Evolutionary conservation across 169 alveolate genomes (phyloP).

Genomic region (Ichthyophthirius multifiliis): DNA sequence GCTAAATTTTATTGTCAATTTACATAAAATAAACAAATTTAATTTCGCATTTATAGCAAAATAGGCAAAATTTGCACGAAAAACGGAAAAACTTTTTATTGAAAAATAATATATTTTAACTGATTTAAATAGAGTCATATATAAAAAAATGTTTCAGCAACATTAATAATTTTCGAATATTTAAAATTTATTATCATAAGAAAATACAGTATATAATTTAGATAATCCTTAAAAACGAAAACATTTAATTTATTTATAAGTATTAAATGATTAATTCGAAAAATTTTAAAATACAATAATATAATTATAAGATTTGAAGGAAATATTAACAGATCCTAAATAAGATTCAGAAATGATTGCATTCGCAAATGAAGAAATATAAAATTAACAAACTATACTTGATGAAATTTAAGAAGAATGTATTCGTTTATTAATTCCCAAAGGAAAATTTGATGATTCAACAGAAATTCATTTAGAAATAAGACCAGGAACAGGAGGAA

Average conservation of each 20-base stretch:
- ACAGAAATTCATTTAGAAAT: slow-evolving; percentile 63
- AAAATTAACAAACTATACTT: not conserved
- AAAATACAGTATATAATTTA: not conserved
- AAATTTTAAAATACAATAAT: not conserved
- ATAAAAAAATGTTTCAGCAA: not conserved
- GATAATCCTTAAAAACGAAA: not conserved
- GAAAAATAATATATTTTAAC: not conserved
- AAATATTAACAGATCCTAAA: not conserved
- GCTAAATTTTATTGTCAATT: too few relatives aligned
- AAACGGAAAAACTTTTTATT: not conserved
- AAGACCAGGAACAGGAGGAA: slow-evolving; percentile 90
- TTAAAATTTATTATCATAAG: not conserved
- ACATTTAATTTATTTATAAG: not conserved
- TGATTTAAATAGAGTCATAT: not conserved
- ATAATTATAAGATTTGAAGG: not conserved
- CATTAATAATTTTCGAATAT: not conserved
- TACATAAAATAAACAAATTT: too few relatives aligned
- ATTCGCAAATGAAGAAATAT: not conserved
- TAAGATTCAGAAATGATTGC: not conserved
- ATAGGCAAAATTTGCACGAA: too few relatives aligned
- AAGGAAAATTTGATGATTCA: slow-evolving; percentile 44
- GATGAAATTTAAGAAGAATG: slow-evolving; percentile 37
- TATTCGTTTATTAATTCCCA: slow-evolving; percentile 8
- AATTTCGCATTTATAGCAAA: too few relatives aligned
- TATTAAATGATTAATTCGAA: not conserved